These are phyloP conservation scores for Rhodotorula sp. DNA, from an alignment of 1,284 basidiomycete species.

Conservation along the genomic window DNA sequence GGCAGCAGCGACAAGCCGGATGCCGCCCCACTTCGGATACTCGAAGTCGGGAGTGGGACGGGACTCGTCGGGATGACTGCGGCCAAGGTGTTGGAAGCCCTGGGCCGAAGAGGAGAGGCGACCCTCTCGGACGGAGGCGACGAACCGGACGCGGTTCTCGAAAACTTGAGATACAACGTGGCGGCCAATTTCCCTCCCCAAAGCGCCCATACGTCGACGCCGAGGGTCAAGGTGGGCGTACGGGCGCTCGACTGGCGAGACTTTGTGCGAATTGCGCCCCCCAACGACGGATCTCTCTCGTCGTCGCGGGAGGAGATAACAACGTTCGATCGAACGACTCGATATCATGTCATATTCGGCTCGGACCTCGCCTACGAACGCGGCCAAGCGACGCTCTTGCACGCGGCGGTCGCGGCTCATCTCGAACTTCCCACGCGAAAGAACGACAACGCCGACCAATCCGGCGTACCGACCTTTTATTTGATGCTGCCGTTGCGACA, in stretches of 20 bases:
- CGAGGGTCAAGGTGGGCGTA: slow-evolving; percentile 50
- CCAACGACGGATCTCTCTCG: neutral
- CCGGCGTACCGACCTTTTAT: slow-evolving; percentile 57
- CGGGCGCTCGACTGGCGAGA: slow-evolving; percentile 68
- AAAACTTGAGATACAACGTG: slow-evolving; percentile 70
- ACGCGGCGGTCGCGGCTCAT: slow-evolving; percentile 58
- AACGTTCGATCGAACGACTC: slow-evolving; percentile 16
- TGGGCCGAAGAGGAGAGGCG: neutral
- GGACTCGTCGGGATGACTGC: slow-evolving; percentile 35
- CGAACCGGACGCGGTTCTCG: slow-evolving; percentile 57
- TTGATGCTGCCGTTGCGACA: slow-evolving; percentile 70
- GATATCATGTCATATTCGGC: slow-evolving; percentile 69
- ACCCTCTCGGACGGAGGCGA: slow-evolving; percentile 67
- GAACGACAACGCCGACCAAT: slow-evolving; percentile 67
- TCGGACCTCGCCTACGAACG: slow-evolving; percentile 75
- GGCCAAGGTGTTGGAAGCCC: neutral
- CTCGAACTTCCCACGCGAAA: slow-evolving; percentile 54
- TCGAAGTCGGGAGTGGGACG: slow-evolving; percentile 38
- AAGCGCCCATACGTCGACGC: slow-evolving; percentile 7
- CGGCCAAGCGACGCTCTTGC: slow-evolving; percentile 67
- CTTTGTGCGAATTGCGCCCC: slow-evolving; percentile 47
- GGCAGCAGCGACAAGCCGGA: neutral
- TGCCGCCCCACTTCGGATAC: neutral
- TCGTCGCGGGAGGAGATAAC: too few relatives aligned
- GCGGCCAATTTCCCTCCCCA: slow-evolving; percentile 55